Base-by-base conservation (phyloP, 495 filamentous ascomycete genomes). In the Trichoderma virens region DNA sequence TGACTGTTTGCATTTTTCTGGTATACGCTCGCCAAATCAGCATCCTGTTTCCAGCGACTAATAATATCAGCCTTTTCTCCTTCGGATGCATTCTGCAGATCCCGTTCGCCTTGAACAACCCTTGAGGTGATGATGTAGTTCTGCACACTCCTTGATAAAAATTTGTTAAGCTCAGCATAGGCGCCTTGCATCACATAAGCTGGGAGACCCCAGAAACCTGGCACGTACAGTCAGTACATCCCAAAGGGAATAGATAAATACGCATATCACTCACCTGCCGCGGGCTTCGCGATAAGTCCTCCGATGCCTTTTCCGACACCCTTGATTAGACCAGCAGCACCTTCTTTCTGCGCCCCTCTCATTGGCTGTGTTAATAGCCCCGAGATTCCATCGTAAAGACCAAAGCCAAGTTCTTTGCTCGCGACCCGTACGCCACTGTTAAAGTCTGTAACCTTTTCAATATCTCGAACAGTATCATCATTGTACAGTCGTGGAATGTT, bases 401-500 rank as follows among this genome's bases (percentile, higher is more conserved):
- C 86, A 35, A 83, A 78, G 0, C 83, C 85, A 64, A 92, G 86
- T 70, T 89, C 85, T 76, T 83, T 86, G 31, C 85, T 82, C 9
- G 87, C 87, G 28, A 85, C 79, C 63, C 81, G 85, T 27, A 91
- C 71, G 1, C 90, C 88, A 66, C 84, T 89, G 64, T 82, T 75
- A 25, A 92, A 73, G 63, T 84, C 85, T 0, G 86, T 90, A 0
- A 96, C 88, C 64, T 87, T 90, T 56, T 89, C 86, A 0, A 78
- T 76, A 16, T 83, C 82, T 16, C 85, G 81, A 3, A 96, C 86
- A 56, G 82, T 91, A 6, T 86, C 82, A 67, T 92, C 90, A 47
- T 90, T 86, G 65, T 93, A 94, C 1, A 95, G 73, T 63, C 84
- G 88, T 0, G 91, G 90, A 1, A 85, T 86, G 69, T 95, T 96